Percentiles rank a stretch among this genome's conserved stretches.
Evolutionary conservation across 1,284 basidiomycete genomes (phyloP).

Genomic region (Fomitopsis pinicola): DNA sequence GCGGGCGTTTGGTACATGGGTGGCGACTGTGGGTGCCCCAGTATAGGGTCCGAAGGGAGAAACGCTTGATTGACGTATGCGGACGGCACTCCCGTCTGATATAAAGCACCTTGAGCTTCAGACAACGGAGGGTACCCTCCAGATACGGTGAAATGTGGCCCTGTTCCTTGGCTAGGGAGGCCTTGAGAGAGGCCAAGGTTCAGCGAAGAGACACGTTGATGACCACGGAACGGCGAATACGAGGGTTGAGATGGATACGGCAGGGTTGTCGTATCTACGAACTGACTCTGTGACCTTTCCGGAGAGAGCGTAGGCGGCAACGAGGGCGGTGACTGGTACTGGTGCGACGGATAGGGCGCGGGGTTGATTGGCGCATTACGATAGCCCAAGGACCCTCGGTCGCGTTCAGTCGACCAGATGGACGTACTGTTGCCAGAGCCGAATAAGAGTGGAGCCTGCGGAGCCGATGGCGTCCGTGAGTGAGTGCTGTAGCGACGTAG

Average conservation of each 20-base stretch:
- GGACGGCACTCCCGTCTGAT: constrained; percentile 16
- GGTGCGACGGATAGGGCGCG: constrained; percentile 5
- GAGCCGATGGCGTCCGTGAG: constrained; percentile 24
- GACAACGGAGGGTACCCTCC: constrained; percentile 12
- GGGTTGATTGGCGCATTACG: constrained; percentile 5
- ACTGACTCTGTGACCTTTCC: constrained; percentile 11
- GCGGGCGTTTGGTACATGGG: constrained; percentile 12
- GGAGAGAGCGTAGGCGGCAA: constrained; percentile 4
- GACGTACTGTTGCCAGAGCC: constrained; percentile 23
- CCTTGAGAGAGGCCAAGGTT: constrained; percentile 13
- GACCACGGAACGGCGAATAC: constrained; percentile 10
- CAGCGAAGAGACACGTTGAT: constrained; percentile 20
- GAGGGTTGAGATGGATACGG: constrained; percentile 2
- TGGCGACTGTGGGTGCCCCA: constrained; percentile 11
- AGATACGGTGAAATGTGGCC: constrained; percentile 10
- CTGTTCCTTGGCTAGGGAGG: constrained; percentile 1
- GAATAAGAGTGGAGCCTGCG: constrained; percentile 26
- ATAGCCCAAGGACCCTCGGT: constrained; percentile 9
- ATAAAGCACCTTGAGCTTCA: constrained; percentile 10
- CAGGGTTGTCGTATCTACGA: constrained; percentile 1
- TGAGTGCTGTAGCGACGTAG: constrained; percentile 20
- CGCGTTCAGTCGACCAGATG: constrained; percentile 25
- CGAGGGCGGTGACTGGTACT: constrained; percentile 1
- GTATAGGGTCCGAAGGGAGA: constrained; percentile 6
- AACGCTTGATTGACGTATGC: constrained; percentile 18